Evolutionary conservation across 805 yeast species (phyloP), one percentile per base, ranked within the genome.

Genomic region (Vanderwaltozyma yarrowii): DNA sequence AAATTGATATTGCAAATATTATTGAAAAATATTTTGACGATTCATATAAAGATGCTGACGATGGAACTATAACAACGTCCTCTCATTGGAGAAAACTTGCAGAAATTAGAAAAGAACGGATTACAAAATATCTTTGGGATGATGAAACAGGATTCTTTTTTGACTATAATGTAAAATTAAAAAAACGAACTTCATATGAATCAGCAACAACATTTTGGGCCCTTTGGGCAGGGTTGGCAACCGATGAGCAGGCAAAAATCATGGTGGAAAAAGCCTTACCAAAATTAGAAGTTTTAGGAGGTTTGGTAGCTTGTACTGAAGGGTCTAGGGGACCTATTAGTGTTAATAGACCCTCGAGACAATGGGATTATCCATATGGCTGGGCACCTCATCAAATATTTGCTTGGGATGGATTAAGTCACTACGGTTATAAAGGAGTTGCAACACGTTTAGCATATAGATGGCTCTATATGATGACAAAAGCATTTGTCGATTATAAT

Each of bases 361-460:
- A 89, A 62, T 89, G 98, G 98, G 98, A 89, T 59, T 92, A 80
- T 59, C 98, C 98, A 2, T 85, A 66, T 54, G 97, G 97, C 2
- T 89, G 98, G 98, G 96, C 97, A 0, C 97, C 98, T 3, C 97
- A 92, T 57, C 98, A 89, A 61, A 84, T 89, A 14, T 59, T 89
- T 38, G 89, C 95, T 1, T 89, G 98, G 98, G 73, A 73, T 32
- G 97, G 96, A 0, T 67, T 89, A 25, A 50, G 58, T 21, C 72
- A 77, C 37, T 92, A 89, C 56, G 92, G 88, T 0, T 83, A 69
- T 53, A 58, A 57, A 3, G 74, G 69, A 3, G 73, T 74, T 14
- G 78, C 89, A 2, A 68, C 78, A 39, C 65, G 97, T 43, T 62
- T 89, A 40, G 78, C 80, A 2, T 83, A 82, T 57, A 70, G 95